These are phyloP conservation scores for Suillus subaureus DNA, from an alignment of 768 basidiomycete genomes.

Conservation along the genomic window DNA sequence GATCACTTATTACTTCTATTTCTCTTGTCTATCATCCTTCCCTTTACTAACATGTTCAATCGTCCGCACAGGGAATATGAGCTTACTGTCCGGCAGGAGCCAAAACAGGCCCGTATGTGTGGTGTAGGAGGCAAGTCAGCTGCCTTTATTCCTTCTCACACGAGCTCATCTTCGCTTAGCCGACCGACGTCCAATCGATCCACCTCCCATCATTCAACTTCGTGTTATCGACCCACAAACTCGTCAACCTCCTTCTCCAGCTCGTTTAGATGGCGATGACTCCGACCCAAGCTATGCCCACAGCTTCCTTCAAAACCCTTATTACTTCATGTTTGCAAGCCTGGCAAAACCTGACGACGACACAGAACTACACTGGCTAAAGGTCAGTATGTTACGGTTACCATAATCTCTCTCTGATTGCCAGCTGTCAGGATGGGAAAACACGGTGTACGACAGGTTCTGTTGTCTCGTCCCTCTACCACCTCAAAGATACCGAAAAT, in stretches of 20 bases:
- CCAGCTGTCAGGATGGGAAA: conserved; percentile 69
- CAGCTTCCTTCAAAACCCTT: conserved; percentile 84
- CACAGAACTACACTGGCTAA: conserved; percentile 84
- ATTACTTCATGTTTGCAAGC: conserved; percentile 95
- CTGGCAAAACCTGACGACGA: conserved; percentile 89
- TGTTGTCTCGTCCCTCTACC: conserved; percentile 88
- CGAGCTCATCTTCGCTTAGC: no score
- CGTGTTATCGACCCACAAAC: conserved; percentile 70
- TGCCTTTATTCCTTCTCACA: no score
- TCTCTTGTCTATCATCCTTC: not conserved
- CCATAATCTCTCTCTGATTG: not conserved
- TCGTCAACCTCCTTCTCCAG: conserved; percentile 31
- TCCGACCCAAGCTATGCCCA: conserved; percentile 47
- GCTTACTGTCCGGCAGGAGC: conserved; percentile 34
- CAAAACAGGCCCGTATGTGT: no score
- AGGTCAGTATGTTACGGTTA: conserved; percentile 43
- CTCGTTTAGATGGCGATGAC: conserved; percentile 35
- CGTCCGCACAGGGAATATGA: conserved; percentile 71
- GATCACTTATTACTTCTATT: conserved; percentile 12
- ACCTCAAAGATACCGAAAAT: conserved; percentile 77
- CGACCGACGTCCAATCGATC: no score
- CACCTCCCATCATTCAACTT: no score
- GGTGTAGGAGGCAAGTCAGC: no score
- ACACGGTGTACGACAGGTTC: conserved; percentile 91
- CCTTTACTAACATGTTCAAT: conserved; percentile 5